phyloP scores from a whole-genome alignment of 2,329 filamentous ascomycete species.

The Clarireedia monteithiana region DNA sequence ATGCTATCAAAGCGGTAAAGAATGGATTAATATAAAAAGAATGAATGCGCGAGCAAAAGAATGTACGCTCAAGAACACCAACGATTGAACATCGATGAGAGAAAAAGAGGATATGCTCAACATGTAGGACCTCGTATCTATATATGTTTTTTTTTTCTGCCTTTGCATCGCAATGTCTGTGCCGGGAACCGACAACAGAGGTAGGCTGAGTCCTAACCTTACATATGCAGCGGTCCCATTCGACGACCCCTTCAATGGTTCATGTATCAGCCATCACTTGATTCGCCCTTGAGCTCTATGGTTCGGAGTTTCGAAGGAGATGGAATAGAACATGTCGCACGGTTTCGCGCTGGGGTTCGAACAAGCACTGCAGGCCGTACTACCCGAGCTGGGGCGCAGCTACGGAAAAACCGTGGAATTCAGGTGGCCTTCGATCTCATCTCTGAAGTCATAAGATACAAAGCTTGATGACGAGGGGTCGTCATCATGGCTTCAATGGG shows the following conservation, averaged over 20 bases:
- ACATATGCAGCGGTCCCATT: neutral
- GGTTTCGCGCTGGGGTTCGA: neutral
- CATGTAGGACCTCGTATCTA: neutral
- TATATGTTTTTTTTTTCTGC: neutral
- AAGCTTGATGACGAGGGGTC: neutral
- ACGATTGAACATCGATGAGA: neutral
- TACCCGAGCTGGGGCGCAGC: neutral
- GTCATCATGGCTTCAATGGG: neutral
- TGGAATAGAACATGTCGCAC: neutral
- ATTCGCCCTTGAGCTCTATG: neutral
- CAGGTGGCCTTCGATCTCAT: neutral
- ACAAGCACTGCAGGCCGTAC: neutral
- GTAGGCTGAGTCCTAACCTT: neutral
- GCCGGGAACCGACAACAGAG: neutral
- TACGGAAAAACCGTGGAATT: neutral
- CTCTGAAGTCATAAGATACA: neutral
- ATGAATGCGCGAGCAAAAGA: neutral
- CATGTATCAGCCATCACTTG: neutral
- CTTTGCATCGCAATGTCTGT: neutral
- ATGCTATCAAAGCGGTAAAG: slow-evolving; percentile 8
- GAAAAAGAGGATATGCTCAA: neutral
- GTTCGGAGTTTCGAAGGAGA: slow-evolving; percentile 1
- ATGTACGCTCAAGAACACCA: neutral
- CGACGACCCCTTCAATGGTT: neutral
- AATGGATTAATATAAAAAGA: neutral